Base-by-base conservation (phyloP, 371 early-diverging fungal species). In the Dichotomocladium elegans region DNA sequence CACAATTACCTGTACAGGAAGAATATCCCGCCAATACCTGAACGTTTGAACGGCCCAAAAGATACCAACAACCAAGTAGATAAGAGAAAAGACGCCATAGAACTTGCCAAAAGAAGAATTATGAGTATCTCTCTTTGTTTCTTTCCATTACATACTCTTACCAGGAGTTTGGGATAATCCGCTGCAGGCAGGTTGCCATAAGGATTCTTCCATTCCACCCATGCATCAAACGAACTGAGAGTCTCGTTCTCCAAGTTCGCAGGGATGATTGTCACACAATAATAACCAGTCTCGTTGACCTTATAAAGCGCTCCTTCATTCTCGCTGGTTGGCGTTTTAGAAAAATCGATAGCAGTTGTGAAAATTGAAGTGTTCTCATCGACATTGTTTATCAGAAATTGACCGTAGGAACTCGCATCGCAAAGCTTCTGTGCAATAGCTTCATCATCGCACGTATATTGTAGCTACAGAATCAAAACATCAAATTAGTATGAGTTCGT, bases 121-220 rank as follows among this genome's bases (percentile, higher is more conserved):
- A n/a, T n/a, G n/a, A n/a, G 2, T 37, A 37, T 37, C 33, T 30
- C 14, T 33, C 12, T 7, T 46, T 21, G 3, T 46, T 6, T 6
- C 9, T n/a, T 6, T 46, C 2, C 19, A 33, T 15, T 12, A n/a
- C n/a, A 19, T 33, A 17, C 5, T 37, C 15, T 15, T 66, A 87
- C 89, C 55, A 86, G 71, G 22, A 95, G 61, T 61, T 93, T 93
- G 0, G 95, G 94, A 63, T 89, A 94, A 50, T 93, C 93, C n/a
- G 77, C 64, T 17, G 89, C 94, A 4, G 94, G 91, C 25, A 95
- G 70, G 54, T 77, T 70, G 44, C 97, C 95, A 67, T 91, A 89
- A 14, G 91, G 86, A 59, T 88, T 89, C 26, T 62, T 66, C 83
- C 91, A 87, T 29, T 81, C 80, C 11, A 90, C 70, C 34, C 64